Base-by-base conservation (phyloP, 345 rosid species). In the Xanthoceras sorbifolium region DNA sequence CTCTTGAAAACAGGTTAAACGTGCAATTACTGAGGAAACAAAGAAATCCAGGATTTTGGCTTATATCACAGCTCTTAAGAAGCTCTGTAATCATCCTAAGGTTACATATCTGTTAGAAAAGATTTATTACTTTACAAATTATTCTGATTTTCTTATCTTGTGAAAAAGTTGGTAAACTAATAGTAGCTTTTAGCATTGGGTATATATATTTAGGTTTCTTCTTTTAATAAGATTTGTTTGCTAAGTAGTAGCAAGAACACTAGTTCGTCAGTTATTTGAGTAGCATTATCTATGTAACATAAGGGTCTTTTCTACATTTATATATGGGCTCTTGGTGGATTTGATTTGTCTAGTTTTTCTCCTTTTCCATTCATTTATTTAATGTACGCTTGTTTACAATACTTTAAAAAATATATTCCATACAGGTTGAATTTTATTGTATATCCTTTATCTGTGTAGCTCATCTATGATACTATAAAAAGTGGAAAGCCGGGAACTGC, bases 11-110 rank as follows among this genome's bases (percentile, higher is more conserved):
- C 91, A 96, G 99, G 94, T 96, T 76, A 92, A 93, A 82, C 85
- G 82, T 72, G 98, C 90, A 72, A 89, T 96, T 57, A 83, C 87
- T 34, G 98, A 92, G 74, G 97, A 92, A 80, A 74, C 85, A 82
- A 96, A 93, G 82, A 88, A 90, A 78, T 87, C 97, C n/a, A 93
- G 88, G 88, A 94, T 96, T 70, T 86, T 96, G 88, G 99, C 98
- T 69, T 93, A 92, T 84, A 93, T 96, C 72, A 96, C 99, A 69
- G 98, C 97, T 81, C 99, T 96, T 64, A 96, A 96, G 89, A 96
- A 96, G 93, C 97, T 96, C 76, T 93, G 99, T 88, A 96, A 96
- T 82, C 99, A 96, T 88, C 99, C 99, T 64, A 96, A 96, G 97
- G 99, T 96, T 78, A 60, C 67, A 44, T 34, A 28, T 3, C 38